phyloP scores from a whole-genome alignment of 2,329 filamentous ascomycete species.

The Fusarium sacchari region DNA sequence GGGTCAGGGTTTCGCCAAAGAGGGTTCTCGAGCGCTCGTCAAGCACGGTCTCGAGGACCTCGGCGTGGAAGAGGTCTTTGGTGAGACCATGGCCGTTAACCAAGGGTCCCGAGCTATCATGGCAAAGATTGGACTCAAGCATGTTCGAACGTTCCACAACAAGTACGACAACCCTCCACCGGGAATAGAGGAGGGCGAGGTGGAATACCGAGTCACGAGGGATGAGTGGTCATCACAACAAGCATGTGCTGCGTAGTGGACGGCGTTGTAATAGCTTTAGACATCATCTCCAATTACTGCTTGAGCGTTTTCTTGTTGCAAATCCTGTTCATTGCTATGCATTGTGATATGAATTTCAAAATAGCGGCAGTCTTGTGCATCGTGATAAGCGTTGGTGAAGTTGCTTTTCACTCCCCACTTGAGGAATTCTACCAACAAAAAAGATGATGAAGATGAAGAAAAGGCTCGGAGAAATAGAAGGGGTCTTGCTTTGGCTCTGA shows the following conservation, averaged over 20 bases:
- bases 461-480: neutral
- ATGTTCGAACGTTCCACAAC: constrained; percentile 38
- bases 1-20: constrained; percentile 46
- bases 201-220: constrained; percentile 39
- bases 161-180: constrained; percentile 41
- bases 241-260: constrained; percentile 5
- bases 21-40: constrained; percentile 43
- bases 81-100: constrained; percentile 48
- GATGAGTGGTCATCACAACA: constrained; percentile 33
- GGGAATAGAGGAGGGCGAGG: constrained; percentile 43
- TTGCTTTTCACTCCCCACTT: neutral
- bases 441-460: too few relatives aligned
- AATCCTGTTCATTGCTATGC: neutral
- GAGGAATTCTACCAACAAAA: neutral
- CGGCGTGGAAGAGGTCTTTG: constrained; percentile 36
- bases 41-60: constrained; percentile 45
- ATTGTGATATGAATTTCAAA: constrained; percentile 15
- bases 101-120: constrained; percentile 40
- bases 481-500: neutral
- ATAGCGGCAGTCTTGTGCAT: too few relatives aligned
- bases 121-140: constrained; percentile 32
- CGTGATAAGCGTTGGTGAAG: neutral
- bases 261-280: neutral
- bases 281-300: neutral
- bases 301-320: neutral